These are phyloP conservation scores for Fennellomyces sp. DNA, from an alignment of 371 early-diverging fungal genomes.

Conservation along the genomic window DNA sequence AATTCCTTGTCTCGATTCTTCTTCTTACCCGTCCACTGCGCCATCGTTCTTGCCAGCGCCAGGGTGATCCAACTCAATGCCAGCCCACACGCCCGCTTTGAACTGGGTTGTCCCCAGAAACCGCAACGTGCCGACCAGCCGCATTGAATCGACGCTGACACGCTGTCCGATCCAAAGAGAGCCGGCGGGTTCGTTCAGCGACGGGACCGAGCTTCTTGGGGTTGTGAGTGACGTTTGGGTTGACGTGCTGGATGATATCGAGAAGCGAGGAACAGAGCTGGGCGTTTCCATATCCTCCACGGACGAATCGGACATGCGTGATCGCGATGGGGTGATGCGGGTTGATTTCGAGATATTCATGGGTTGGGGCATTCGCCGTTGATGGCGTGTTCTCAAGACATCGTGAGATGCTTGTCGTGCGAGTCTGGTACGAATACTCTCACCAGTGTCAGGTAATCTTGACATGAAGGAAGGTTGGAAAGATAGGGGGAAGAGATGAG, in stretches of 20 bases:
- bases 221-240: conserved; percentile 17
- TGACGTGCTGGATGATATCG: conserved; percentile 19
- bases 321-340: conserved; percentile 5
- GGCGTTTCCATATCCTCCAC: conserved; percentile 15
- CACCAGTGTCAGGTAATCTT: conserved; percentile 3
- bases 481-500: conserved; percentile 8
- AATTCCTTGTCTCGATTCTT: neutral
- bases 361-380: neutral
- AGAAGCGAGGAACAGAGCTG: conserved; percentile 16
- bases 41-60: conserved; percentile 82
- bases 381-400: conserved; percentile 3
- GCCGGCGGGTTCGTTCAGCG: neutral
- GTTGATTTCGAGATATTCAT: conserved; percentile 10
- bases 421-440: neutral
- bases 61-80: conserved; percentile 66
- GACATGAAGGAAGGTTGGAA: conserved; percentile 11
- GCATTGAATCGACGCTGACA: conserved; percentile 61
- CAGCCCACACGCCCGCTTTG: conserved; percentile 79
- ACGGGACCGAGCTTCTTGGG: conserved; percentile 19
- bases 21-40: conserved; percentile 62
- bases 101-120: conserved; percentile 71
- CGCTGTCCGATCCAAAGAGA: conserved; percentile 48
- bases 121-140: conserved; percentile 64
- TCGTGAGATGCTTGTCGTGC: conserved; percentile 14
- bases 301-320: conserved; percentile 9